phyloP scores from a whole-genome alignment of 2,329 filamentous ascomycete genomes.

The Monosporascus sp. region DNA sequence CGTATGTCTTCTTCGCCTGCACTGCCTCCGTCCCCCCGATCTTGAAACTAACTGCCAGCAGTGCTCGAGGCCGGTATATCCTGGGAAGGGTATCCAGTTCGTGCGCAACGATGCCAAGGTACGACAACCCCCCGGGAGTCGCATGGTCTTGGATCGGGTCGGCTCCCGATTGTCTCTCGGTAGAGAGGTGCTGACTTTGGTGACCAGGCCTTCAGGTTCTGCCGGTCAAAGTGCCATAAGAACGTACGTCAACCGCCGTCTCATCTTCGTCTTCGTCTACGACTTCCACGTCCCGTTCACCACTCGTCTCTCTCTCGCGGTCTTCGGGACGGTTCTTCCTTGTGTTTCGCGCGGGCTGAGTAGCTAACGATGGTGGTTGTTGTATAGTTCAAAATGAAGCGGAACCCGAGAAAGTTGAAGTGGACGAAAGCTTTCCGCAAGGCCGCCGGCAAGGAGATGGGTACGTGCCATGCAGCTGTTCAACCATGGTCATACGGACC shows the following conservation, averaged over 20 bases:
- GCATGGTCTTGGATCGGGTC: neutral
- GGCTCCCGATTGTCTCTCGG: neutral
- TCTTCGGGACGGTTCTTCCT: too few relatives aligned
- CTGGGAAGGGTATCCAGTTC: neutral
- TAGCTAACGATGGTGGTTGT: neutral
- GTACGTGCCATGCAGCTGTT: neutral
- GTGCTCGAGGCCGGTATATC: neutral
- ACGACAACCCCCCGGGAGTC: neutral
- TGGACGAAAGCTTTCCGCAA: constrained; percentile 95
- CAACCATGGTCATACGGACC: constrained; percentile 43
- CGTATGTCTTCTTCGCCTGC: neutral
- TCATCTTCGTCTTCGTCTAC: neutral
- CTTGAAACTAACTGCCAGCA: neutral
- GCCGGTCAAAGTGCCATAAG: constrained; percentile 54
- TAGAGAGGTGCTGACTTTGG: constrained; percentile 32
- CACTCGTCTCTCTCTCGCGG: too few relatives aligned
- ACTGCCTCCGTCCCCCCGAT: too few relatives aligned
- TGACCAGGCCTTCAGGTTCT: constrained; percentile 34
- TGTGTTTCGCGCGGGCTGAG: too few relatives aligned
- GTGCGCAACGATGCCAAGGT: neutral
- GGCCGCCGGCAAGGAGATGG: constrained; percentile 66
- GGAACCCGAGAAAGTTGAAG: constrained; percentile 92
- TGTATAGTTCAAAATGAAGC: constrained; percentile 82
- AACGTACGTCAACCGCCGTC: constrained; percentile 38
- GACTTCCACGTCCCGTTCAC: too few relatives aligned